Evolutionary conservation across 2,329 filamentous ascomycete genomes (phyloP).

Genomic region (Botrytis cinerea): DNA sequence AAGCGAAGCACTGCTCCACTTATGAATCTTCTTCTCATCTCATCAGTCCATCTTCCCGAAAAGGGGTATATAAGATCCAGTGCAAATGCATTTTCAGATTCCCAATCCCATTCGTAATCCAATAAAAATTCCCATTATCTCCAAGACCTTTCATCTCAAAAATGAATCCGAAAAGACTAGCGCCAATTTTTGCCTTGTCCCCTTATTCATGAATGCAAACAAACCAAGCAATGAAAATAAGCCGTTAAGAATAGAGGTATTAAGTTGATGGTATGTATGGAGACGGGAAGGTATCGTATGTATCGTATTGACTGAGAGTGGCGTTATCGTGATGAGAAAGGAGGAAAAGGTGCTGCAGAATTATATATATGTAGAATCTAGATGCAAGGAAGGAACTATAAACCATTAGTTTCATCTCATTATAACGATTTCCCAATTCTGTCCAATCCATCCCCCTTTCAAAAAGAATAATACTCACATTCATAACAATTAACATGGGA

Average conservation of each 20-base stretch:
- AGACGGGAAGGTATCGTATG: background rate
- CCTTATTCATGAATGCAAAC: conserved; percentile 14
- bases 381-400: conserved; percentile 49
- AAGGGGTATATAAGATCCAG: background rate
- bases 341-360: background rate
- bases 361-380: conserved; percentile 34
- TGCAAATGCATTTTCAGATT: background rate
- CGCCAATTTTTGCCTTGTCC: conserved; percentile 15
- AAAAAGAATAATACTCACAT: conserved; percentile 65
- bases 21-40: background rate
- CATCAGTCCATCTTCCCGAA: background rate
- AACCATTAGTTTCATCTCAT: background rate
- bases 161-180: background rate
- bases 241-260: background rate
- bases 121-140: background rate
- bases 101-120: background rate
- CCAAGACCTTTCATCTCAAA: background rate
- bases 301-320: background rate
- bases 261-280: background rate
- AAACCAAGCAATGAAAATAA: conserved; percentile 6
- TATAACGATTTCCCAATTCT: background rate
- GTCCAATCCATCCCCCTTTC: conserved; percentile 23
- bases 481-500: conserved; percentile 97
- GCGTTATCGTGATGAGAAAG: background rate
- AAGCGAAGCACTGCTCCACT: background rate